Evolutionary conservation across 495 filamentous ascomycete species (phyloP).

Genomic region (Hypoxylon crocopeplum): DNA sequence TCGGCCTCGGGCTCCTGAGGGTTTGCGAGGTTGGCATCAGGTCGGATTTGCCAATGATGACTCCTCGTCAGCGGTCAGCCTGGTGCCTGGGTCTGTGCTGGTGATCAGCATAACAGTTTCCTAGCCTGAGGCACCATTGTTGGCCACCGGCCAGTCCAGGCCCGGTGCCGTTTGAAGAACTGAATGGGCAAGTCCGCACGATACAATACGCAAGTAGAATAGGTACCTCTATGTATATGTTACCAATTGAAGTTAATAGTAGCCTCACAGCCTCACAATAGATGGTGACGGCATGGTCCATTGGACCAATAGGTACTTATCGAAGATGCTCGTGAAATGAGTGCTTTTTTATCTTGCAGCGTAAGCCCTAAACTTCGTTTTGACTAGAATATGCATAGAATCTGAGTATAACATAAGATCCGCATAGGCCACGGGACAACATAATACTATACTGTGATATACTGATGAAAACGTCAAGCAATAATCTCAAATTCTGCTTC

Average conservation of each 20-base stretch:
- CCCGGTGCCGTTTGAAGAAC: slow-evolving; percentile 1
- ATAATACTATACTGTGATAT: too few species aligned
- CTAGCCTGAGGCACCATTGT: slow-evolving; percentile 3
- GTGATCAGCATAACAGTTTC: slow-evolving; percentile 27
- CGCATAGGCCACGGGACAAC: neutral
- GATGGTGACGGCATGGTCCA: neutral
- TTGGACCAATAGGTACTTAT: too few species aligned
- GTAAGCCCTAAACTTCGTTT: slow-evolving; percentile 25
- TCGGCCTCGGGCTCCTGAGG: slow-evolving; percentile 13
- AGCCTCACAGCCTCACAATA: neutral
- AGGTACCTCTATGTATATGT: neutral
- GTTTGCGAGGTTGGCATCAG: neutral
- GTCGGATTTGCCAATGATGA: slow-evolving; percentile 18
- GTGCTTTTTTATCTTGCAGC: too few species aligned
- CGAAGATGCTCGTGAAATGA: too few species aligned
- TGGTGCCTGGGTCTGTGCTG: slow-evolving; percentile 27
- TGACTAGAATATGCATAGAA: slow-evolving; percentile 6
- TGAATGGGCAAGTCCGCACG: slow-evolving; percentile 2
- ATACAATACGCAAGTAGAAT: neutral
- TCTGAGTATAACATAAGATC: neutral
- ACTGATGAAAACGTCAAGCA: too few species aligned
- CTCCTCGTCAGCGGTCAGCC: slow-evolving; percentile 12
- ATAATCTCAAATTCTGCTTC: too few species aligned
- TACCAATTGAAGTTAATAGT: too few species aligned
- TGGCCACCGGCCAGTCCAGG: slow-evolving; percentile 21